Conservation (phyloP, 108 stramenopile species). For the Pseudonitzschia delicatissima region DNA sequence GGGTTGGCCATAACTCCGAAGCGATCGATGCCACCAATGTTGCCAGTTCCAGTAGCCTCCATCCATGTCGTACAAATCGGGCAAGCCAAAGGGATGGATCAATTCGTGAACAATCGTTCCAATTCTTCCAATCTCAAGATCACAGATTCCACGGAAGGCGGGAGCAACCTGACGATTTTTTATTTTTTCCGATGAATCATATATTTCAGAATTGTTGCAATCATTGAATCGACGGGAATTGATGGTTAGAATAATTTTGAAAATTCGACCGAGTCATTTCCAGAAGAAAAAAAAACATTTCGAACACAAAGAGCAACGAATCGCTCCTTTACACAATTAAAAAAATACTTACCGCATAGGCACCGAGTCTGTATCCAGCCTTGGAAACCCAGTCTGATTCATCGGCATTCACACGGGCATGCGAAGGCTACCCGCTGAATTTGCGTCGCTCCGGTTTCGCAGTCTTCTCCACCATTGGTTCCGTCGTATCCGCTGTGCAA, state of each 20-base stretch:
- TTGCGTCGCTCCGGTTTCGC: conserved; percentile 20
- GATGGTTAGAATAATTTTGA: no score
- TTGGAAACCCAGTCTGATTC: conserved; percentile 1
- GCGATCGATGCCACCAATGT: conserved; percentile 13
- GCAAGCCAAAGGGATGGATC: conserved; percentile 39
- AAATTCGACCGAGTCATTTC: no score
- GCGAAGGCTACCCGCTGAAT: conserved; percentile 24
- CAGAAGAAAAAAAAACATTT: no score
- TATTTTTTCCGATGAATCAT: no score
- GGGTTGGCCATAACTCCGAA: conserved; percentile 20
- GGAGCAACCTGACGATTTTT: conserved; percentile 21
- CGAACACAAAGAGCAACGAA: no score
- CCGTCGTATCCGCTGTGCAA: conserved; percentile 37
- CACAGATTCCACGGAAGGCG: conserved; percentile 27
- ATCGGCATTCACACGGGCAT: conserved; percentile 4
- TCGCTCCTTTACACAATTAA: no score
- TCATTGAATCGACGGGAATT: no score
- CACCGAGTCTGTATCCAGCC: conserved; percentile 14
- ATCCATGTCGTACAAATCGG: conserved; percentile 38
- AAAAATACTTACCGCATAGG: conserved; percentile 12
- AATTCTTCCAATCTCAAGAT: conserved; percentile 21
- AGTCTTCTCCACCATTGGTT: conserved; percentile 36
- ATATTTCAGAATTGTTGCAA: no score
- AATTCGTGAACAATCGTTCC: conserved; percentile 45
- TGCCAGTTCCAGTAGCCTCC: not conserved